phyloP scores from a whole-genome alignment of 352 stramenopile species.

The Paralagenidium karlingii region DNA sequence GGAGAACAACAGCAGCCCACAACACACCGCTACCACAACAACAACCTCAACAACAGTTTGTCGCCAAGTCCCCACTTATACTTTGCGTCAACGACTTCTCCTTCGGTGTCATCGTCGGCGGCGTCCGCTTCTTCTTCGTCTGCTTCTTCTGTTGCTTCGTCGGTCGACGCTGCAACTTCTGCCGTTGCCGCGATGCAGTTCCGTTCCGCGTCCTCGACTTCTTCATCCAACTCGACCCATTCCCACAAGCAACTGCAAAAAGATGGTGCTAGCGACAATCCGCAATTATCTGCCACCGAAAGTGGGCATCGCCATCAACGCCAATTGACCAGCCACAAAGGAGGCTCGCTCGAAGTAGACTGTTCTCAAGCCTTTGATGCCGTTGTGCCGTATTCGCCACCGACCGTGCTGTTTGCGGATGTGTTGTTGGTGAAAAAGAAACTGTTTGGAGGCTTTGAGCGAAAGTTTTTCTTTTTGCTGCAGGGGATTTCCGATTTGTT shows the following conservation, averaged over 20 bases:
- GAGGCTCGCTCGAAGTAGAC: conserved; percentile 14
- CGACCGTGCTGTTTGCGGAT: no score
- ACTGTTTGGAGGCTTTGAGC: conserved; percentile 45
- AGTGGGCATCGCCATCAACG: not conserved
- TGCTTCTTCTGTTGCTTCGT: conserved; percentile 75
- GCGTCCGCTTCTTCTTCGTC: conserved; percentile 81
- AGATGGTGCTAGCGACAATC: conserved; percentile 2
- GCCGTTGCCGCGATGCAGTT: conserved; percentile 24
- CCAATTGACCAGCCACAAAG: conserved; percentile 18
- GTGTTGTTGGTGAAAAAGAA: conserved; percentile 31
- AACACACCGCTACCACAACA: no score
- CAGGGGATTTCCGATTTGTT: conserved; percentile 24
- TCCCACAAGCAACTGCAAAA: conserved; percentile 1
- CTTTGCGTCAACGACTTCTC: no score
- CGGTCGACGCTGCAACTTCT: conserved; percentile 3
- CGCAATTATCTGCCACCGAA: conserved; percentile 1
- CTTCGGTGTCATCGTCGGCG: no score
- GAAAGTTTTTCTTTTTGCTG: conserved; percentile 53
- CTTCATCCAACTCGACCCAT: conserved; percentile 26
- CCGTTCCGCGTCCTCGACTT: conserved; percentile 68
- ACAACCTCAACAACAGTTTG: no score
- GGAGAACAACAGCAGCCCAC: no score
- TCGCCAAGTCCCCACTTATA: no score
- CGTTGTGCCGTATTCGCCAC: no score
- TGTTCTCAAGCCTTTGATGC: no score